Percentiles rank a stretch among this genome's conserved stretches.
phyloP scores from a whole-genome alignment of 331 rosid species.

The Quercus tomentella region DNA sequence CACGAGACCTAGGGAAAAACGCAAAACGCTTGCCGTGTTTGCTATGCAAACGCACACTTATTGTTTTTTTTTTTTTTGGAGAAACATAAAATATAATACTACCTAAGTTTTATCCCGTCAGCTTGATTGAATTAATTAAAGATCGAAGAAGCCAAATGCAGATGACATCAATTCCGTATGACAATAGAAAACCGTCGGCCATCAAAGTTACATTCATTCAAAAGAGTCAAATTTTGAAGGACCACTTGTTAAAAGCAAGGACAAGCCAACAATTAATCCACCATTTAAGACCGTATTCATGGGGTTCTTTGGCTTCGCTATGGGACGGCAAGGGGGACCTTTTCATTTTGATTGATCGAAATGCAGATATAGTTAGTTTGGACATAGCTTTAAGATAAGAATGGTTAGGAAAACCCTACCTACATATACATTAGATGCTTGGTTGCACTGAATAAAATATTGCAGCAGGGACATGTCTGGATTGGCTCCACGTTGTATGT shows the following conservation, averaged over 20 bases:
- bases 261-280: slow-evolving; percentile 15
- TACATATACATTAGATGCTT: not conserved
- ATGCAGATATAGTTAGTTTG: slow-evolving; percentile 10
- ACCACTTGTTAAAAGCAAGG: not conserved
- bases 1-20: accelerated
- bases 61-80: too few species aligned
- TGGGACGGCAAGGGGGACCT: slow-evolving; percentile 28
- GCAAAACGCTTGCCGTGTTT: too few species aligned
- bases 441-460: not conserved
- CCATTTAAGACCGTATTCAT: not conserved
- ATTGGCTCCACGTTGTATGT: slow-evolving; percentile 32
- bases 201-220: not conserved
- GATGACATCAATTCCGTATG: not conserved
- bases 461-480: slow-evolving; percentile 10
- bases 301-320: not conserved
- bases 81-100: too few species aligned
- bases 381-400: slow-evolving; percentile 11
- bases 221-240: not conserved
- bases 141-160: not conserved
- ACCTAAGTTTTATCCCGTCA: too few species aligned
- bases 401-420: not conserved
- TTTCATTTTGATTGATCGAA: not conserved
- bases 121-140: too few species aligned
- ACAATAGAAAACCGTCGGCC: not conserved
- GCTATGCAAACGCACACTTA: too few species aligned